These are phyloP conservation scores for Sanghuangporus sanghuang DNA, from an alignment of 1,284 basidiomycete genomes.

Conservation along the genomic window DNA sequence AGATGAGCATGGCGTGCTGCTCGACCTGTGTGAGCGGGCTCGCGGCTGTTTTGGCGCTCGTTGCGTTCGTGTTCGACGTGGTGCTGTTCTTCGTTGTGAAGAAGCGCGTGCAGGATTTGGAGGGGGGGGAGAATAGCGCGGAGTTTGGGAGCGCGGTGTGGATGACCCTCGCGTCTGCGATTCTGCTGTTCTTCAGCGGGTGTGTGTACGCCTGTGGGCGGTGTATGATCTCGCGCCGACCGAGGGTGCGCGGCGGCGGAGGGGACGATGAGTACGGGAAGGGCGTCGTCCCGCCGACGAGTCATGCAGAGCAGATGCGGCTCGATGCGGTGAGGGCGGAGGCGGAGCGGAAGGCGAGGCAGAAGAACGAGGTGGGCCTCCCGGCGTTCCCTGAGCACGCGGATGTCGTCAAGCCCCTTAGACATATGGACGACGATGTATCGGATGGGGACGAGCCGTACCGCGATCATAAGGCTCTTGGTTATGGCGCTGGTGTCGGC, in stretches of 20 bases:
- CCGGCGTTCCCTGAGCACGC: constrained; percentile 66
- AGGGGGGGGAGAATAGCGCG: constrained; percentile 68
- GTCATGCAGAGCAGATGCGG: constrained; percentile 60
- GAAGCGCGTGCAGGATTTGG: constrained; percentile 67
- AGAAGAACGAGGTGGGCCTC: constrained; percentile 60
- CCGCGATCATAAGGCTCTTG: constrained; percentile 10
- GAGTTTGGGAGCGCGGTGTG: constrained; percentile 77
- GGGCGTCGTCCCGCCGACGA: constrained; percentile 25
- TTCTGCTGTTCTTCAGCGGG: constrained; percentile 78
- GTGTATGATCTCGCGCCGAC: constrained; percentile 65
- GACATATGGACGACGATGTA: constrained; percentile 37
- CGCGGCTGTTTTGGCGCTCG: constrained; percentile 64
- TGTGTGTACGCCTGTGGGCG: constrained; percentile 80
- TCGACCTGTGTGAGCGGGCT: constrained; percentile 79
- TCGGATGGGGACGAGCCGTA: constrained; percentile 23
- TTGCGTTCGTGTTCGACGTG: constrained; percentile 85
- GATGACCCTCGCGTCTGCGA: constrained; percentile 82
- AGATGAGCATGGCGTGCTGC: constrained; percentile 81
- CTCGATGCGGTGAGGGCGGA: constrained; percentile 80
- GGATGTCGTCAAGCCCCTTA: constrained; percentile 53
- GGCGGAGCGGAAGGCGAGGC: constrained; percentile 68
- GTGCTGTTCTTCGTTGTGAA: constrained; percentile 83
- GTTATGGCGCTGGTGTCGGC: constrained; percentile 20
- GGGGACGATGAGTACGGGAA: constrained; percentile 23
- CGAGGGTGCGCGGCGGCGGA: constrained; percentile 31